A percentile compares a stretch with the other conserved stretches of the same genome.
Conservation (phyloP, 176 grass and related monocot genomes). For the Lolium multiflorum region DNA sequence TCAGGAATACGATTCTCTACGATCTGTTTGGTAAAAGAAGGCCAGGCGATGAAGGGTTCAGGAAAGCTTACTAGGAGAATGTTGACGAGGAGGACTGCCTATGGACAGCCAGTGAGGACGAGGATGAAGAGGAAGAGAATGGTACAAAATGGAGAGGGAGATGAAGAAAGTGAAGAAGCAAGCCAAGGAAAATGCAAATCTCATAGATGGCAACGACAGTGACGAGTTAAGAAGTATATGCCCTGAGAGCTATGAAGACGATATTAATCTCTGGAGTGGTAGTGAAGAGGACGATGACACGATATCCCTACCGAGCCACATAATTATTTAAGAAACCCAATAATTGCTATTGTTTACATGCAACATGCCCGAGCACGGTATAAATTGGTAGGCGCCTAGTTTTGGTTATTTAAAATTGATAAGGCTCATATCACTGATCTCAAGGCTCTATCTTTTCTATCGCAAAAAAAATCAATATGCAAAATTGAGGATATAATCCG, state of each 20-base stretch:
- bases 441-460: too few relatives aligned
- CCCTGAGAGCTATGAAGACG: conserved; percentile 83
- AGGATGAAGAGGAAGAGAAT: conserved; percentile 62
- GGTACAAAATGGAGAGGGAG: conserved; percentile 66
- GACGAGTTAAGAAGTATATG: conserved; percentile 92
- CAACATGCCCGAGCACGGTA: too few relatives aligned
- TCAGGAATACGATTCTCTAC: conserved; percentile 72
- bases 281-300: conserved; percentile 75
- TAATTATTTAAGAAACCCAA: too few relatives aligned
- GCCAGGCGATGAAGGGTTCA: conserved; percentile 83
- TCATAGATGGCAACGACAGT: conserved; percentile 82
- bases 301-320: conserved; percentile 79
- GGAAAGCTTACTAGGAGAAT: conserved; percentile 82
- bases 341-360: too few relatives aligned
- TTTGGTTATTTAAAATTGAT: too few relatives aligned
- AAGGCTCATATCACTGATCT: too few relatives aligned
- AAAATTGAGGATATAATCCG: too few relatives aligned
- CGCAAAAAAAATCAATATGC: too few relatives aligned
- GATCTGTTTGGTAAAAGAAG: conserved; percentile 83
- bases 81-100: conserved; percentile 89
- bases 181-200: conserved; percentile 72
- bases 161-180: conserved; percentile 89
- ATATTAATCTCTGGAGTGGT: conserved; percentile 89
- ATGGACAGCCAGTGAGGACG: conserved; percentile 92
- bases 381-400: too few relatives aligned